These are phyloP conservation scores for Rosa chinensis DNA, from an alignment of 306 rosid species.

Conservation along the genomic window DNA sequence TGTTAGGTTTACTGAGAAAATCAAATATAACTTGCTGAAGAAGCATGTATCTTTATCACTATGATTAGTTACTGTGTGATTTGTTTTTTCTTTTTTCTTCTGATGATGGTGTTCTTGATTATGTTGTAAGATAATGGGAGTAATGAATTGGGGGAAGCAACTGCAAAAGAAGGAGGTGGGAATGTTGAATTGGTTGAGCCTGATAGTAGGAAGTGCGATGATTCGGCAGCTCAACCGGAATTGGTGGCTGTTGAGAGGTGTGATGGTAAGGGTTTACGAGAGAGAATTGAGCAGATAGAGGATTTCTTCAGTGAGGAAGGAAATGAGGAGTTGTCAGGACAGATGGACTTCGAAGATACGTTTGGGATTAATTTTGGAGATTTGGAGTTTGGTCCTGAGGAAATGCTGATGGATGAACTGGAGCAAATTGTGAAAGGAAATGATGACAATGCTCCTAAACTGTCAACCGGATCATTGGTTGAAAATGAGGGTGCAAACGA, in stretches of 20 bases:
- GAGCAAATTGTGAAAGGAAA: conserved; percentile 25
- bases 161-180: conserved; percentile 4
- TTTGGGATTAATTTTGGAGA: conserved; percentile 9
- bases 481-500: conserved; percentile 25
- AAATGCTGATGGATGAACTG: conserved; percentile 23
- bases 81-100: neutral
- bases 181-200: conserved; percentile 11
- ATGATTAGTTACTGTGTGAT: neutral
- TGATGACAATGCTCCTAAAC: conserved; percentile 26
- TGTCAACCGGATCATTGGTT: conserved; percentile 13
- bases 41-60: neutral
- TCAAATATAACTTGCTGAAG: neutral
- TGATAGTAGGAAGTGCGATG: neutral
- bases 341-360: neutral
- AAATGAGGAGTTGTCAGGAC: conserved; percentile 1
- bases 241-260: neutral
- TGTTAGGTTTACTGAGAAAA: neutral
- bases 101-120: neutral
- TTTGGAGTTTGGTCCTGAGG: conserved; percentile 1
- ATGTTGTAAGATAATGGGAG: conserved; percentile 18
- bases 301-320: conserved; percentile 15
- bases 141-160: conserved; percentile 3
- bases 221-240: neutral
- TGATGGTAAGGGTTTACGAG: neutral
- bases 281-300: conserved; percentile 25